Base-by-base conservation (phyloP, 805 yeast species). In the Nakazawaea molendinolei region DNA sequence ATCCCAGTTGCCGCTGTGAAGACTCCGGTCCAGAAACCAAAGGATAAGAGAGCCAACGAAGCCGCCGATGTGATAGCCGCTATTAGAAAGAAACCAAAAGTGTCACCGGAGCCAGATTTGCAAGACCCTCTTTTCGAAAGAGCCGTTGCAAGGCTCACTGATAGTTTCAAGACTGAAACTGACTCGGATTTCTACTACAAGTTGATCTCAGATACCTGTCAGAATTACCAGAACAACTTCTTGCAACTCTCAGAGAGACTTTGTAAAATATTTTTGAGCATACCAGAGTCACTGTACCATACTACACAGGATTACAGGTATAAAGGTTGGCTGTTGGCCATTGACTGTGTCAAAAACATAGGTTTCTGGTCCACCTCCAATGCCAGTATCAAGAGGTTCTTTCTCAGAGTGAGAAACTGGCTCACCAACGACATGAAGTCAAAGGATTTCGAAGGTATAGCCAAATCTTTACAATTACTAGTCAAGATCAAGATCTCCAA, bases 381-480 rank as follows among this genome's bases (percentile, higher is more conserved):
- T 10, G 23, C 23, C 3, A 8, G 19, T n/a, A 31, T 26, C 14
- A 28, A 29, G 10, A 42, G 25, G 29, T 26, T 36, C n/a, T 40
- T 38, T 30, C 22, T 33, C 7, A 35, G 48, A 34, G 21, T 43
- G 16, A 23, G 39, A 28, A 35, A 34, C 13, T 44, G 48, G 48
- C 17, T 44, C n/a, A 17, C 37, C 5, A 28, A 17, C 9, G 48
- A 40, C 28, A 20, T 38, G 28, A 44, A 35, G 32, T 13, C 19
- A n/a, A 29, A 28, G 9, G 26, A 40, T 36, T 13, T 20, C 14
- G 34, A 32, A 12, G 40, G 33, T n/a, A 19, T 43, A 3, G 28
- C 19, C 6, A 24, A 20, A 6, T 17, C 31, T 12, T 16, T 44
- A 2, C 6, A 8, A 7, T n/a, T 28, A 3, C 28, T 43, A 12